phyloP scores from a whole-genome alignment of 805 yeast genomes.

The Schizosaccharomyces octosporus region DNA sequence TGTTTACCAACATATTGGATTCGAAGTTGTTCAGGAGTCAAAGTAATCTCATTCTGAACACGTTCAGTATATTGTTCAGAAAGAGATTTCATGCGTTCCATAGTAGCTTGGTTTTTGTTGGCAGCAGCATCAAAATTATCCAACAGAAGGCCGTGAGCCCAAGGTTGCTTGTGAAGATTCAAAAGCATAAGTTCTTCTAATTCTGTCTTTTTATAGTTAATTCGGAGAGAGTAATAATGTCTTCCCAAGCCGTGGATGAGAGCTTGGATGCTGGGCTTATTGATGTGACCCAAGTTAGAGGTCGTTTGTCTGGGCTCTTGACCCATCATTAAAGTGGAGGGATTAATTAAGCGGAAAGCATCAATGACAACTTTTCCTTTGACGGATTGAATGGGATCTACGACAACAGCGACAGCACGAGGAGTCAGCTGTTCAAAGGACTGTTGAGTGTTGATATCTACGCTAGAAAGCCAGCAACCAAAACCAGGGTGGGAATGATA shows the following conservation, averaged over 20 bases:
- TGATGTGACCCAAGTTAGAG: constrained; percentile 78
- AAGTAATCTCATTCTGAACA: constrained; percentile 74
- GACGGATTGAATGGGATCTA: constrained; percentile 95
- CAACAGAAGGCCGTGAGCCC: constrained; percentile 80
- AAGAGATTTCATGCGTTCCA: constrained; percentile 61
- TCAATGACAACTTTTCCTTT: constrained; percentile 97
- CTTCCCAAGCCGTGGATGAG: constrained; percentile 91
- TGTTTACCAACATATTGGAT: constrained; percentile 95
- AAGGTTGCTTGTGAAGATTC: constrained; percentile 78
- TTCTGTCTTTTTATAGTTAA: constrained; percentile 78
- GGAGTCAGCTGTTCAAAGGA: constrained; percentile 88
- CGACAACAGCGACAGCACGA: constrained; percentile 93
- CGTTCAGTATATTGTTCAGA: constrained; percentile 76
- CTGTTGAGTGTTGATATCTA: constrained; percentile 93
- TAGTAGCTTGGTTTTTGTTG: constrained; percentile 43
- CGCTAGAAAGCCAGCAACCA: constrained; percentile 98
- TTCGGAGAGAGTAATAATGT: constrained; percentile 83
- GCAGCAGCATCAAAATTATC: constrained; percentile 58
- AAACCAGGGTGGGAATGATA: constrained; percentile 98
- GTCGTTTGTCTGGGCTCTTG: constrained; percentile 97
- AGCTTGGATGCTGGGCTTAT: constrained; percentile 91
- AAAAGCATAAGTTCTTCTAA: constrained; percentile 82
- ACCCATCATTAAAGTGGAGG: constrained; percentile 73
- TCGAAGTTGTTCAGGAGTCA: constrained; percentile 67
- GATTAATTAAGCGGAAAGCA: constrained; percentile 83